A percentile compares a stretch with the other conserved stretches of the same genome.
These are phyloP conservation scores for Caloboletus inedulis DNA, from an alignment of 1,284 basidiomycete genomes.

Conservation along the genomic window DNA sequence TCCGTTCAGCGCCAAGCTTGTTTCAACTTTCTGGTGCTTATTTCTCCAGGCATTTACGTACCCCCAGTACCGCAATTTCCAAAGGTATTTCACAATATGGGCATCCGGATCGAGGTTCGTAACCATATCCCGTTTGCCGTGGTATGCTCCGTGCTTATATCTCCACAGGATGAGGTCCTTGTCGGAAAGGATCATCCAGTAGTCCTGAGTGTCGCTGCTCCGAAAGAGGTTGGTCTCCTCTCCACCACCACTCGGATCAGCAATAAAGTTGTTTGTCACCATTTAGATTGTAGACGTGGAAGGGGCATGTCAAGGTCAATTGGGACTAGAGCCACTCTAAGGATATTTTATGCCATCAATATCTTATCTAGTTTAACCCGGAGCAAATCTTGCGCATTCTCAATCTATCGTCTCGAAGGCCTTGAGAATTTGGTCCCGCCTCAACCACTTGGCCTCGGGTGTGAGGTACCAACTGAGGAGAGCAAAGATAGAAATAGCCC, in stretches of 20 bases:
- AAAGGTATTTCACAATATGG: slow-evolving; percentile 82
- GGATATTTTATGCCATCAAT: slow-evolving; percentile 5
- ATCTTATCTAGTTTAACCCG: slow-evolving; percentile 1
- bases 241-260: slow-evolving; percentile 1
- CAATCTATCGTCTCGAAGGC: slow-evolving; percentile 41
- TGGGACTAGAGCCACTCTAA: slow-evolving; percentile 65
- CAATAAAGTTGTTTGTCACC: slow-evolving; percentile 1
- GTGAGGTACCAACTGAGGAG: slow-evolving; percentile 72
- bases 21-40: slow-evolving; percentile 4
- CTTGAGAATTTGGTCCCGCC: slow-evolving; percentile 54
- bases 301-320: slow-evolving; percentile 75
- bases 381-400: slow-evolving; percentile 1
- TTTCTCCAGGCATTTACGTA: slow-evolving; percentile 68
- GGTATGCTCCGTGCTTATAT: slow-evolving; percentile 11
- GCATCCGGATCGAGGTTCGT: slow-evolving; percentile 82
- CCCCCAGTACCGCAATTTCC: slow-evolving; percentile 77
- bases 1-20: slow-evolving; percentile 3
- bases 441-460: slow-evolving; percentile 75
- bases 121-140: background rate
- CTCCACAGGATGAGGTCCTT: slow-evolving; percentile 75
- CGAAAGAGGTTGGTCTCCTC: slow-evolving; percentile 70
- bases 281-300: slow-evolving; percentile 78
- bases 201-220: slow-evolving; percentile 75
- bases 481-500: slow-evolving; percentile 71
- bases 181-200: slow-evolving; percentile 65